Evolutionary conservation across 306 rosid genomes (phyloP), one percentile per base, ranked within the genome.

Genomic region (Cajanus cajan): DNA sequence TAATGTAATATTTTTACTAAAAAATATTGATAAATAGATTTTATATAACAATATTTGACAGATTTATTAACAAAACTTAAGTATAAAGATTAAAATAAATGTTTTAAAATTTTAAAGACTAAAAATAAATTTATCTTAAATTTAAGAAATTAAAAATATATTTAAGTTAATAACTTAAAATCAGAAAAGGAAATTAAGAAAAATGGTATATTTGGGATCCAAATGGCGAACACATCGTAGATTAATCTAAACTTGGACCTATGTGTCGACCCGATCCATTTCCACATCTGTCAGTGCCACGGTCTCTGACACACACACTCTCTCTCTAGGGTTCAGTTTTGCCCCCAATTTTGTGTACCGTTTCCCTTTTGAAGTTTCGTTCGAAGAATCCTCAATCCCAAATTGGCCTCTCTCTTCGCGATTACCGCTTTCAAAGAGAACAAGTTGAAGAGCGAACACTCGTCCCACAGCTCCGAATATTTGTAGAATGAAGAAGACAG

Each of bases 291-390:
- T 4, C 14, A 28, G 22, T 25, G 10, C 48, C 50, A 43, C 69
- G 21, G 28, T 22, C 31, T 10, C 34, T 19, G 31, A 28, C 3
- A 28, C 31, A 28, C 31, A 28, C 31, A 28, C 45, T 19, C 48
- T 13, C 52, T 22, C 54, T 41, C 50, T 45, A 64, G 65, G 80
- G 63, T 21, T 59, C 37, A 16, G 34, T 66, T 81, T 81, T 74
- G 0, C 63, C 44, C 39, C 65, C 14, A 48, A 24, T 14, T 24
- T 45, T 15, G 13, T 14, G 70, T 40, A 43, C 28, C 74, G 62
- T 50, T 67, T 55, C 61, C 50, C 25, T 57, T 48, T 79, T 18
- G 24, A 57, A 37, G n/a, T 8, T 73, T 73, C 5, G 14, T 73
- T 40, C 45, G 22, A 79, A 45, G 45, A 43, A 48, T 63, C 39